A percentile compares a stretch with the other conserved stretches of the same genome.
Evolutionary conservation across 2,329 filamentous ascomycete genomes (phyloP).

Genomic region (Monascus ruber): DNA sequence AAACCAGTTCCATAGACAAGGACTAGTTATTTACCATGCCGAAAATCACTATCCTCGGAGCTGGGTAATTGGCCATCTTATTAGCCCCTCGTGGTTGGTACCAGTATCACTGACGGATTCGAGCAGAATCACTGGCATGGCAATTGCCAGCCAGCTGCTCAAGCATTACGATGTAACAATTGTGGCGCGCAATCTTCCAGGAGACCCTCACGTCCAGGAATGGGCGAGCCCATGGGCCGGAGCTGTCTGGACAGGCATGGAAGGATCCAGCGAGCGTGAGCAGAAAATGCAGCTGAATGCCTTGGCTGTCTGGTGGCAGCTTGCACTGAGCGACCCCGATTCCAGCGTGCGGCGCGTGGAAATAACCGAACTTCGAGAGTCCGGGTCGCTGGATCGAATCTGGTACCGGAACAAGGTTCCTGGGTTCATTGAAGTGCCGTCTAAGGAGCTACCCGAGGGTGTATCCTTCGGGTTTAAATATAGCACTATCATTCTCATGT

Average conservation of each 20-base stretch:
- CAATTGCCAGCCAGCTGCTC: slow-evolving; percentile 16
- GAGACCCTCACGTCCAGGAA: slow-evolving; percentile 11
- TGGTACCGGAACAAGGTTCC: slow-evolving; percentile 3
- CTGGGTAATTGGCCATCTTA: no score
- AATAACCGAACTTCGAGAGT: slow-evolving; percentile 4
- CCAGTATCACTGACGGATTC: no score
- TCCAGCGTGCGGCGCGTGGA: slow-evolving; percentile 2
- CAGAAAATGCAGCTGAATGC: slow-evolving; percentile 17
- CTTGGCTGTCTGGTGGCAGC: slow-evolving; percentile 1
- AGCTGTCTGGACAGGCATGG: slow-evolving; percentile 17
- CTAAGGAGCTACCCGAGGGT: slow-evolving; percentile 9
- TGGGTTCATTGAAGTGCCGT: slow-evolving; percentile 1
- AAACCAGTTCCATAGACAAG: no score
- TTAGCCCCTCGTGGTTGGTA: no score
- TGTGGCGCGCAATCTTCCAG: slow-evolving; percentile 20
- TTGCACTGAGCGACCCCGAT: slow-evolving; percentile 1
- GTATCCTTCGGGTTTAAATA: slow-evolving; percentile 8
- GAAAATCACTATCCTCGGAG: no score
- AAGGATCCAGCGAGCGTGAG: slow-evolving; percentile 6
- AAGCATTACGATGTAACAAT: slow-evolving; percentile 19
- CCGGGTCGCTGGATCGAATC: slow-evolving; percentile 1
- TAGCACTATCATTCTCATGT: slow-evolving; percentile 11
- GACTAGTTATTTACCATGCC: no score
- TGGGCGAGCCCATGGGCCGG: slow-evolving; percentile 26
- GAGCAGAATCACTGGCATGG: slow-evolving; percentile 10